Conservation (phyloP, 2,329 filamentous ascomycete genomes). For the Coniochaeta sp. region DNA sequence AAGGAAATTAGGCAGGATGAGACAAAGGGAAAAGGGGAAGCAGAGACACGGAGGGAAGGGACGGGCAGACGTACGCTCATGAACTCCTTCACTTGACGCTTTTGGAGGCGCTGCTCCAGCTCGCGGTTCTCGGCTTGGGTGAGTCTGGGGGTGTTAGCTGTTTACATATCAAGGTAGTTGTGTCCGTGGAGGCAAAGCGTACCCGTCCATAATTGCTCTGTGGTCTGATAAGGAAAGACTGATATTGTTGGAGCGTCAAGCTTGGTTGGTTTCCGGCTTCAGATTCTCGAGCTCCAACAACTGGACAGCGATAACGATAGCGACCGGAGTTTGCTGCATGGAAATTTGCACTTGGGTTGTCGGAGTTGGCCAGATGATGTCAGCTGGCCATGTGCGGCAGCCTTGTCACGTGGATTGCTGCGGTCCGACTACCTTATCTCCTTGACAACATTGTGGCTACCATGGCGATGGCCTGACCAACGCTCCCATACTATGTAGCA, state of each 20-base stretch:
- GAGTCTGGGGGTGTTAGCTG: conserved; percentile 39
- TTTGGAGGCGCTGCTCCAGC: conserved; percentile 90
- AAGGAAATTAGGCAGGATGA: neutral
- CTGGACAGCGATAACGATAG: neutral
- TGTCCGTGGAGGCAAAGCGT: neutral
- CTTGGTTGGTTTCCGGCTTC: neutral
- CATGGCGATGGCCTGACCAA: too few relatives aligned
- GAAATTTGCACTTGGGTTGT: neutral
- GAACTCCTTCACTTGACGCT: conserved; percentile 98
- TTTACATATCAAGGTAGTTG: neutral
- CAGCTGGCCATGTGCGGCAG: neutral
- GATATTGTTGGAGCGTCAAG: neutral
- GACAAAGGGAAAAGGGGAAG: neutral
- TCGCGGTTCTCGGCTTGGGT: conserved; percentile 78
- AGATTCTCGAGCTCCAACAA: neutral
- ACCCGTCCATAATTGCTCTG: neutral
- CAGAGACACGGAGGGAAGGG: neutral
- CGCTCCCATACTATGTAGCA: too few relatives aligned
- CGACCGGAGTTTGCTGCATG: neutral
- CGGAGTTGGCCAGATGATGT: neutral
- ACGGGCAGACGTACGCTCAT: conserved; percentile 66
- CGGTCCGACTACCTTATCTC: neutral
- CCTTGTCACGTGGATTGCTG: neutral
- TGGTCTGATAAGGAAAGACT: neutral
- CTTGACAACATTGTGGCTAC: too few relatives aligned